Conservation (phyloP, 495 filamentous ascomycete species). For the Penicillium atrosanguineum region DNA sequence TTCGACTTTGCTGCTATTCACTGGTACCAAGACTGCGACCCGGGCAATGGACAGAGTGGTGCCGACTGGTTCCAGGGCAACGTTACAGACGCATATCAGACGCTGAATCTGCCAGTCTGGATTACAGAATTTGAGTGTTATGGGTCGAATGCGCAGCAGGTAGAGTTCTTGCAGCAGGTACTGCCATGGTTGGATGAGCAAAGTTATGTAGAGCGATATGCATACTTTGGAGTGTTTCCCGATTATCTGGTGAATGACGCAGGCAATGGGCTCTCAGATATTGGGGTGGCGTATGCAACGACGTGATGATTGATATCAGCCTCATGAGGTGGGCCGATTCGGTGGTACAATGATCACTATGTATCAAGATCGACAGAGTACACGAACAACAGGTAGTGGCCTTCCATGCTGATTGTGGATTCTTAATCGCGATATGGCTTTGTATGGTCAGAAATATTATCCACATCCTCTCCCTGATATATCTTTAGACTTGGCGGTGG, state of each 20-base stretch:
- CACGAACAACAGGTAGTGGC: no score
- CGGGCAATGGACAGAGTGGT: slow-evolving; percentile 18
- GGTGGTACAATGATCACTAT: no score
- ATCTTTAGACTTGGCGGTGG: no score
- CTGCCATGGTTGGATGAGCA: slow-evolving; percentile 60
- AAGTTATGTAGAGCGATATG: slow-evolving; percentile 60
- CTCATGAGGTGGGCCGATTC: no score
- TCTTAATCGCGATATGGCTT: no score
- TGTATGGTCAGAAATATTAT: no score
- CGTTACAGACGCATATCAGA: slow-evolving; percentile 32
- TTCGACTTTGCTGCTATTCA: slow-evolving; percentile 60
- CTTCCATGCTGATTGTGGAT: no score
- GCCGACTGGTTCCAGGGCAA: slow-evolving; percentile 46
- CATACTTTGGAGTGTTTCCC: slow-evolving; percentile 53
- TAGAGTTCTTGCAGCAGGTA: slow-evolving; percentile 46
- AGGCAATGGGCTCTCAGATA: slow-evolving; percentile 6
- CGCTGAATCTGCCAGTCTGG: slow-evolving; percentile 57
- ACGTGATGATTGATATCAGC: neutral
- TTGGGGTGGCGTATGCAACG: slow-evolving; percentile 8
- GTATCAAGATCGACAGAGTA: no score
- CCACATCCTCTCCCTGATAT: no score
- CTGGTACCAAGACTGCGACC: slow-evolving; percentile 50
- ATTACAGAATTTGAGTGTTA: slow-evolving; percentile 64
- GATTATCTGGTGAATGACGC: slow-evolving; percentile 11
- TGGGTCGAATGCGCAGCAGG: slow-evolving; percentile 43